These are phyloP conservation scores for Pythium myriotylum DNA, from an alignment of 352 stramenopile genomes.

Conservation along the genomic window DNA sequence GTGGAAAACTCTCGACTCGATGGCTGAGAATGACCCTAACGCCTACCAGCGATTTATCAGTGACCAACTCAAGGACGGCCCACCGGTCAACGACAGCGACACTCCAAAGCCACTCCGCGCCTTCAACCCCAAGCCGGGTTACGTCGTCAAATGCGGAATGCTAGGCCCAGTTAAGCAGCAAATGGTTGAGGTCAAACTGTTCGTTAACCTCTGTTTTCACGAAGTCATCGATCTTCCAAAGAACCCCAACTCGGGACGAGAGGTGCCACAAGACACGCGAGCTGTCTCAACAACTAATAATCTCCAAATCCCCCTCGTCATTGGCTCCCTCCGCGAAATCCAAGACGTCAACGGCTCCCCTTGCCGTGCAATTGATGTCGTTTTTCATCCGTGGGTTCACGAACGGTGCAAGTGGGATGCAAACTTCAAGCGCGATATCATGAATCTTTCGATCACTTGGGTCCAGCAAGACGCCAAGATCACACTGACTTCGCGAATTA, in stretches of 20 bases:
- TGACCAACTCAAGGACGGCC: conserved; percentile 76
- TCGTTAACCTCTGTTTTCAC: conserved; percentile 80
- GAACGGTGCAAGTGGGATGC: conserved; percentile 71
- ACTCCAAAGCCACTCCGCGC: conserved; percentile 28
- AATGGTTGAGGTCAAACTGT: conserved; percentile 68
- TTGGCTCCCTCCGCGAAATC: conserved; percentile 59
- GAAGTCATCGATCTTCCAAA: conserved; percentile 69
- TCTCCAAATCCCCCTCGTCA: conserved; percentile 73
- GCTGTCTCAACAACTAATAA: conserved; percentile 72
- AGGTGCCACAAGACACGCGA: conserved; percentile 62
- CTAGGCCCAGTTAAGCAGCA: conserved; percentile 57
- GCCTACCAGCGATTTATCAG: conserved; percentile 81
- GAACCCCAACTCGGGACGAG: conserved; percentile 68
- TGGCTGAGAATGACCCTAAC: conserved; percentile 66
- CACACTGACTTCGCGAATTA: conserved; percentile 30
- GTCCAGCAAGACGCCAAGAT: conserved; percentile 65
- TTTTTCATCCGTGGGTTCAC: conserved; percentile 82
- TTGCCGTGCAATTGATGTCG: conserved; percentile 67
- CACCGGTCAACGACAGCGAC: conserved; percentile 23
- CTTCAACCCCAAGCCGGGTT: conserved; percentile 70
- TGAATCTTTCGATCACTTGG: conserved; percentile 81
- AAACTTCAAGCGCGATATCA: conserved; percentile 81
- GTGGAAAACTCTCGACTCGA: conserved; percentile 77
- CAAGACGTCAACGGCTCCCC: conserved; percentile 44
- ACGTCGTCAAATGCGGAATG: conserved; percentile 79